Percentiles rank a stretch among this genome's conserved stretches.
Evolutionary conservation across 805 yeast species (phyloP).

Genomic region (Wickerhamomyces silvicola): DNA sequence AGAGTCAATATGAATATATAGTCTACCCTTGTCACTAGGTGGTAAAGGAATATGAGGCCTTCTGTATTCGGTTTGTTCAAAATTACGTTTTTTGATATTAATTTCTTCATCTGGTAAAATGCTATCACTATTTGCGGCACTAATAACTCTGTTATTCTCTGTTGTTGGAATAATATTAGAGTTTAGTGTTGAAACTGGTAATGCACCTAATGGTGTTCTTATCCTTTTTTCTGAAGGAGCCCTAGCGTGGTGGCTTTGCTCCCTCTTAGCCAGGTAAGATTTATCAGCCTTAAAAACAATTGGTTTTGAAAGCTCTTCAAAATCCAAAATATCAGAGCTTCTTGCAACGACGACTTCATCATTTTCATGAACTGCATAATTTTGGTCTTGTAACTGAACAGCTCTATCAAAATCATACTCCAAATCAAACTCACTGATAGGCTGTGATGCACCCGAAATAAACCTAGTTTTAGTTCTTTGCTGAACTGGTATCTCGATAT

Average conservation of each 20-base stretch:
- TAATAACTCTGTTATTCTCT: slow-evolving; percentile 8
- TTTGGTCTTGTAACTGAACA: slow-evolving; percentile 13
- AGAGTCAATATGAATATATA: slow-evolving; percentile 41
- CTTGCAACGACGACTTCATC: slow-evolving; percentile 10
- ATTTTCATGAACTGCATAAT: slow-evolving; percentile 11
- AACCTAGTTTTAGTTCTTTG: slow-evolving; percentile 2
- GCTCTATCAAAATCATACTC: slow-evolving; percentile 17
- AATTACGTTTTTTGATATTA: slow-evolving; percentile 9
- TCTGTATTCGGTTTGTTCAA: slow-evolving; percentile 2
- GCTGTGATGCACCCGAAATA: slow-evolving; percentile 12
- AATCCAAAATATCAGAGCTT: slow-evolving; percentile 4
- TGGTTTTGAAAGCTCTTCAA: slow-evolving; percentile 8
- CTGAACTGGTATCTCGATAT: background rate
- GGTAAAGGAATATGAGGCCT: slow-evolving; percentile 19
- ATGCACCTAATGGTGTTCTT: slow-evolving; percentile 15
- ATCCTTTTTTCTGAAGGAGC: slow-evolving; percentile 5
- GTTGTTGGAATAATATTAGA: background rate
- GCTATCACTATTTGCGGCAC: slow-evolving; percentile 10
- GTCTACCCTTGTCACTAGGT: slow-evolving; percentile 36
- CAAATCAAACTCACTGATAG: slow-evolving; percentile 11
- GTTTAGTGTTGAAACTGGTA: background rate
- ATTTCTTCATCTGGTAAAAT: slow-evolving; percentile 3
- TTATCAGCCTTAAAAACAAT: slow-evolving; percentile 10
- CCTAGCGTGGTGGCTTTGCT: slow-evolving; percentile 1
- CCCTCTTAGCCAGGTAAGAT: slow-evolving; percentile 8